Conservation (phyloP, 805 yeast genomes). For the Candida gorgasii region DNA sequence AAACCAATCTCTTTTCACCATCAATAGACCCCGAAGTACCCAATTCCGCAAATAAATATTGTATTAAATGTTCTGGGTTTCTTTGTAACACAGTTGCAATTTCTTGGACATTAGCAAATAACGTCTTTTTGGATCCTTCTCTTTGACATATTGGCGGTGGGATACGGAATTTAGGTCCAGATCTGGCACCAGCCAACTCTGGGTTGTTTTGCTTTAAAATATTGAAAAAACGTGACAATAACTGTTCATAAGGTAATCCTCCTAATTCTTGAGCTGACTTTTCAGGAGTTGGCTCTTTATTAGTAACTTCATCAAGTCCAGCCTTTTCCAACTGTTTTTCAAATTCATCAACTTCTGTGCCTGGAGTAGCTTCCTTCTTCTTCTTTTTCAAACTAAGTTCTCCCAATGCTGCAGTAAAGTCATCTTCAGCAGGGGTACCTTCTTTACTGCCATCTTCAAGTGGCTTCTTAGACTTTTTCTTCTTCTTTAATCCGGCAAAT, state of each 20-base stretch:
- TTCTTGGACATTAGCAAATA: constrained; percentile 94
- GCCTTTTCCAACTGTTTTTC: constrained; percentile 89
- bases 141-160: constrained; percentile 97
- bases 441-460: constrained; percentile 25
- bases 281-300: constrained; percentile 25
- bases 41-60: constrained; percentile 94
- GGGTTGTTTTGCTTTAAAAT: constrained; percentile 93
- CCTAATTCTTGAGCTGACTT: constrained; percentile 34
- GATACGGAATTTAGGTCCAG: constrained; percentile 88
- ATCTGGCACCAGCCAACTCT: constrained; percentile 95
- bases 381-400: constrained; percentile 58
- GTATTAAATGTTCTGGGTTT: constrained; percentile 95
- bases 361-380: constrained; percentile 76
- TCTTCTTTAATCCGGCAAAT: constrained; percentile 71
- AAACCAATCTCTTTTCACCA: constrained; percentile 94
- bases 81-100: constrained; percentile 93
- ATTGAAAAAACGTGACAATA: constrained; percentile 81
- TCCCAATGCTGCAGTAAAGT: constrained; percentile 37
- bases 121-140: constrained; percentile 96
- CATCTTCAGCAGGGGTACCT: constrained; percentile 29
- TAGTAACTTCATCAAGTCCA: constrained; percentile 60
- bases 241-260: constrained; percentile 72
- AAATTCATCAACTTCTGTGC: constrained; percentile 70
- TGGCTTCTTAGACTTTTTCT: constrained; percentile 67
- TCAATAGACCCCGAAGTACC: constrained; percentile 99